phyloP scores from a whole-genome alignment of 139 green algal species.

The Chlorella sp. region DNA sequence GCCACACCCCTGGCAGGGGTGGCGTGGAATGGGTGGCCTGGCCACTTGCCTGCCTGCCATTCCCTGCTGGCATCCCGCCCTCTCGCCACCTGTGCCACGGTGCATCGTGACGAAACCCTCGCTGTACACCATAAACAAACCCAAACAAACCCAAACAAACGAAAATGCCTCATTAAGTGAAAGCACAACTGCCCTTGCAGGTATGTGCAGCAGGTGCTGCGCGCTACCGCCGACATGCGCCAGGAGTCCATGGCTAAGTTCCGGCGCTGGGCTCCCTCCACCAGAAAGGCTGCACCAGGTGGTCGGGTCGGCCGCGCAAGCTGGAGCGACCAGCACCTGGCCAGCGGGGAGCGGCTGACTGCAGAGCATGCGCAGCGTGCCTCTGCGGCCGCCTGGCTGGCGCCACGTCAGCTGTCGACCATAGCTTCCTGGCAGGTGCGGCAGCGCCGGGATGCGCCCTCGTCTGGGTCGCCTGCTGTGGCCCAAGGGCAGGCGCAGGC shows the following conservation, averaged over 20 bases:
- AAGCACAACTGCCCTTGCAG: not conserved
- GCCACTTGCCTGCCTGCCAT: too few relatives aligned
- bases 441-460: not conserved
- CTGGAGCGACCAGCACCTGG: not conserved
- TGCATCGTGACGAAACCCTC: too few relatives aligned
- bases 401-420: not conserved
- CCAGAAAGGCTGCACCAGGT: not conserved
- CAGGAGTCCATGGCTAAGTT: not conserved
- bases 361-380: not conserved
- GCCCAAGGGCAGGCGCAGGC: too few relatives aligned
- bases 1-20: not conserved
- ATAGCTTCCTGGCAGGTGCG: not conserved
- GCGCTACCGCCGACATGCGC: not conserved
- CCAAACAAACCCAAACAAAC: too few relatives aligned
- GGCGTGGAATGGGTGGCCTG: too few relatives aligned
- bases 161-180: too few relatives aligned
- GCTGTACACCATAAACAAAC: too few relatives aligned
- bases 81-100: too few relatives aligned
- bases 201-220: conserved; percentile 9
- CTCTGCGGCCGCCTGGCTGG: not conserved
- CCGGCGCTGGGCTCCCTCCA: not conserved
- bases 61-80: too few relatives aligned
- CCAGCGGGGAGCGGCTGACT: not conserved
- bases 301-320: not conserved
- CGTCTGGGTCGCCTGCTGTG: too few relatives aligned